A percentile compares a stretch with the other conserved stretches of the same genome.
Evolutionary conservation across 2,329 filamentous ascomycete species (phyloP).

Genomic region (Hansfordia pulvinata): DNA sequence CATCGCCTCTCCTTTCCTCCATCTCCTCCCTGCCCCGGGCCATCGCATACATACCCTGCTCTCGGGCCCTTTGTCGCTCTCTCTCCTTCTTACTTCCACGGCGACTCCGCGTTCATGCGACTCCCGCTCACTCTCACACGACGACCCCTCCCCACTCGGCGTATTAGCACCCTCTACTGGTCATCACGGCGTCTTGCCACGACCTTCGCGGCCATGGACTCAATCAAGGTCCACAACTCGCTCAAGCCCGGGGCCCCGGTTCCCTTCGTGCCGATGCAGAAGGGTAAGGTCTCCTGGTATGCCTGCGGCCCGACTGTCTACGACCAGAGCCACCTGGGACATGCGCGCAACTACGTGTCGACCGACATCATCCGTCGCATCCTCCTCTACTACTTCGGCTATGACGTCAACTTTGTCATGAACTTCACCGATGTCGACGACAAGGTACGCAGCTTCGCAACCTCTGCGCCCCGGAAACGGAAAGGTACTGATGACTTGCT

Average conservation of each 20-base stretch:
- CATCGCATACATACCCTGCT: too few species aligned
- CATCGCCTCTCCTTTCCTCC: too few species aligned
- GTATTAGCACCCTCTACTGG: neutral
- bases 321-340: conserved; percentile 63
- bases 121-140: neutral
- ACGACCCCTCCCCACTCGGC: neutral
- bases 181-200: too few species aligned
- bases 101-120: neutral
- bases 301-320: conserved; percentile 79
- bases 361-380: conserved; percentile 82
- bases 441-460: conserved; percentile 48
- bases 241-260: conserved; percentile 59
- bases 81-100: too few species aligned
- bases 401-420: conserved; percentile 77
- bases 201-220: conserved; percentile 29
- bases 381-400: conserved; percentile 70
- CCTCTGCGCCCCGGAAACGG: conserved; percentile 44
- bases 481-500: conserved; percentile 43
- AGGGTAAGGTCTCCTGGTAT: conserved; percentile 69
- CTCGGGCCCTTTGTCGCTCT: too few species aligned
- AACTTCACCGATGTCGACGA: conserved; percentile 82
- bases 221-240: conserved; percentile 68
- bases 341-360: conserved; percentile 82
- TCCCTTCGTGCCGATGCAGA: conserved; percentile 60
- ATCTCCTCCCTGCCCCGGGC: too few species aligned